Conservation (phyloP, 805 yeast species). For the Yarrowia alimentaria region DNA sequence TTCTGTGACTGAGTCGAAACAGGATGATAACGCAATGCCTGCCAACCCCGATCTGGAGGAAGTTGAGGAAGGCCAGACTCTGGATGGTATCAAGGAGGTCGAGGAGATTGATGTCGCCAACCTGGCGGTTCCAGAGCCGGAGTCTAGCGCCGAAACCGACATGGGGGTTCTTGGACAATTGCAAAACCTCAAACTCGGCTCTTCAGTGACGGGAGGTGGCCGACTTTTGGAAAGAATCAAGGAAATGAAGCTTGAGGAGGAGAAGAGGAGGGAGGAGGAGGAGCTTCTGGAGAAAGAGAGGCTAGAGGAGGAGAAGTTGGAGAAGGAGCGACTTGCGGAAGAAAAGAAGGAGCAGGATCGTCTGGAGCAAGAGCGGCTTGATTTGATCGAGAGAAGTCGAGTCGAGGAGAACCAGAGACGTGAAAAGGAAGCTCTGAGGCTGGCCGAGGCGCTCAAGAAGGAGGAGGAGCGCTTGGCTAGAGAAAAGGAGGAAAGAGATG, state of each 20-base stretch:
- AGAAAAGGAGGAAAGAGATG: background rate
- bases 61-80: slow-evolving; percentile 1
- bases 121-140: too few relatives aligned
- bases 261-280: background rate
- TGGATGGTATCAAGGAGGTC: background rate
- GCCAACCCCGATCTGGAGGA: background rate
- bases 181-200: slow-evolving; percentile 10
- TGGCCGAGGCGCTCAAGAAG: too few relatives aligned
- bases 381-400: background rate
- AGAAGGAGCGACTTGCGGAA: background rate
- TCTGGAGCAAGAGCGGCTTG: background rate
- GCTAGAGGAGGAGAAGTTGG: background rate
- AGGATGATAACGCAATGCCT: background rate
- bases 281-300: background rate
- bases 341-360: background rate
- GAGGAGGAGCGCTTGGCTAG: background rate
- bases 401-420: background rate
- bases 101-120: too few relatives aligned
- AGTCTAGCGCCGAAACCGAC: too few relatives aligned
- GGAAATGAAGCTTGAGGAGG: slow-evolving; percentile 10
- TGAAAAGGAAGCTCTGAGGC: background rate
- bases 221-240: slow-evolving; percentile 8
- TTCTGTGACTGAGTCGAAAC: slow-evolving; percentile 1
- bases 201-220: too few relatives aligned
- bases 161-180: background rate